A percentile compares a stretch with the other conserved stretches of the same genome.
Evolutionary conservation across 2,329 filamentous ascomycete genomes (phyloP).

Genomic region (Hypomyces rosellus): DNA sequence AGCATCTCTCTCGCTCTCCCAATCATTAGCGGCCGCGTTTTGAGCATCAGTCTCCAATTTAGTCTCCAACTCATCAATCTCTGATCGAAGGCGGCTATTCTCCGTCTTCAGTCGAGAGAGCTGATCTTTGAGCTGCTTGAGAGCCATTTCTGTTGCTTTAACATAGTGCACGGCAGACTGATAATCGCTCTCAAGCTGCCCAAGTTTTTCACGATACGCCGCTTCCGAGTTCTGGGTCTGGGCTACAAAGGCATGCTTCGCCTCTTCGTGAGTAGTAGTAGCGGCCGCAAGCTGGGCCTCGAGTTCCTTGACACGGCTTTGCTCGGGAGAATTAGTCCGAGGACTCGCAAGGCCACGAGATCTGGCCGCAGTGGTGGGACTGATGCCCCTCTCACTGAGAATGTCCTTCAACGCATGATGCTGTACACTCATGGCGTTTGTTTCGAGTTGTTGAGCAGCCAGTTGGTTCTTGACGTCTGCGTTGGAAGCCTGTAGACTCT

Average conservation of each 20-base stretch:
- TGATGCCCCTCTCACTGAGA: conserved; percentile 81
- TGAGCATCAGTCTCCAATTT: conserved; percentile 34
- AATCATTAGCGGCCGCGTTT: conserved; percentile 47
- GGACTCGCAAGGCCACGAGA: conserved; percentile 64
- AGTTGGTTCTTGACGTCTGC: conserved; percentile 76
- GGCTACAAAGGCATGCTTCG: conserved; percentile 67
- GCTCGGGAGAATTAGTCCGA: conserved; percentile 72
- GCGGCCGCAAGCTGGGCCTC: conserved; percentile 80
- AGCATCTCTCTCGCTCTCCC: conserved; percentile 66
- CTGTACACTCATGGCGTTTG: conserved; percentile 89
- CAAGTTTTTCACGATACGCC: conserved; percentile 85
- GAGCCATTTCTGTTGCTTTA: conserved; percentile 98
- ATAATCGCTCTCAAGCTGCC: conserved; percentile 93
- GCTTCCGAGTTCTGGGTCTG: conserved; percentile 83
- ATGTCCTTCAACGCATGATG: conserved; percentile 92
- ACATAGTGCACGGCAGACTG: conserved; percentile 97
- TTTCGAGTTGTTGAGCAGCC: conserved; percentile 81
- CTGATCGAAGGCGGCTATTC: conserved; percentile 74
- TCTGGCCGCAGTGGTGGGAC: conserved; percentile 63
- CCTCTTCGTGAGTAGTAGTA: conserved; percentile 76
- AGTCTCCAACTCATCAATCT: conserved; percentile 64
- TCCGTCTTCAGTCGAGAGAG: conserved; percentile 86
- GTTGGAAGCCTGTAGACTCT: conserved; percentile 73
- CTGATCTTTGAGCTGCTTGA: conserved; percentile 97
- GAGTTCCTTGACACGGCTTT: conserved; percentile 71